Percentiles rank a stretch among this genome's conserved stretches.
Evolutionary conservation across 257 asterid genomes (phyloP).

Genomic region (Solanum chilense): DNA sequence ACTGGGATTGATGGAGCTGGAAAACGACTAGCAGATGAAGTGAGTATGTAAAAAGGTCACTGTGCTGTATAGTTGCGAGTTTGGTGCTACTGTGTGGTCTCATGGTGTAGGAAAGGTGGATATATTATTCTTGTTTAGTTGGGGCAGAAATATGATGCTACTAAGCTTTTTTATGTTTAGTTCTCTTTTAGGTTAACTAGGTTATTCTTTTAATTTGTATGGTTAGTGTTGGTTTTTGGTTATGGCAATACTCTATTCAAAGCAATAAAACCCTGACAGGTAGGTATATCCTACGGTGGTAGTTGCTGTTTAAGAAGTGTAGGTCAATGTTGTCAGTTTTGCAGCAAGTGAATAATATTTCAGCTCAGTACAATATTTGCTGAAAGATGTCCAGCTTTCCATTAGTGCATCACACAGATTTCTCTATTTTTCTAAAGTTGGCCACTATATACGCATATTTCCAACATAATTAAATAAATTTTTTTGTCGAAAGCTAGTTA

Average conservation of each 20-base stretch:
- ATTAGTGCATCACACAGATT: not conserved
- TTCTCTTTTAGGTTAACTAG: not conserved
- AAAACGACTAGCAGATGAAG: constrained; percentile 94
- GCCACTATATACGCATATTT: not conserved
- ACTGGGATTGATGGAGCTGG: constrained; percentile 90
- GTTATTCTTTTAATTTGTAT: not conserved
- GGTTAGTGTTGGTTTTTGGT: not conserved
- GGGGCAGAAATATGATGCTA: not conserved
- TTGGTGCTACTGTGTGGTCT: not conserved
- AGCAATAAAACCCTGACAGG: not conserved
- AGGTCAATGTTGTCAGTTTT: not conserved
- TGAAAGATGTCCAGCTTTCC: not conserved
- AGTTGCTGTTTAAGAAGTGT: not conserved
- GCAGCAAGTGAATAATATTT: not conserved
- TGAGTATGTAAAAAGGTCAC: constrained; percentile 25
- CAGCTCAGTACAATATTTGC: not conserved
- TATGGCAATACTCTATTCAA: not conserved
- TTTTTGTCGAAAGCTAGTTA: not conserved
- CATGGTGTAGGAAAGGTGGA: not conserved
- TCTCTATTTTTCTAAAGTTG: not conserved
- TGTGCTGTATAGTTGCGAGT: not conserved
- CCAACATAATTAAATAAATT: not conserved
- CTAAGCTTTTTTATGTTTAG: not conserved
- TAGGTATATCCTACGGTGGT: not conserved
- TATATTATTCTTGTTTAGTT: not conserved